phyloP scores from a whole-genome alignment of 139 green algal species.

The Diplosphaera chodatii region DNA sequence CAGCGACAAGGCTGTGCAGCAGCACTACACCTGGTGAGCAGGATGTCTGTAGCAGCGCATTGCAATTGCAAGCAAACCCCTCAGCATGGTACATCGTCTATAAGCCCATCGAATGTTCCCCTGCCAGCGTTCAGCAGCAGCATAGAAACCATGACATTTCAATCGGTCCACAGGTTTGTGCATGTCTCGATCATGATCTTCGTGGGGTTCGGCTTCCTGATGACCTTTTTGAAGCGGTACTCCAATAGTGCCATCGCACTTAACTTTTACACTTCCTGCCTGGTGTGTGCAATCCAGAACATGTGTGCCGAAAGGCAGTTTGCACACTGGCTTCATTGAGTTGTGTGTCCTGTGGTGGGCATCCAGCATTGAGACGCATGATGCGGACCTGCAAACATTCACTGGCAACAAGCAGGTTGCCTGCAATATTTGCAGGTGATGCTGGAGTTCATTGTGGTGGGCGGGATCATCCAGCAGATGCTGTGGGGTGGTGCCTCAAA shows the following conservation, averaged over 20 bases:
- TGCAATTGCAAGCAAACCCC: too few species aligned
- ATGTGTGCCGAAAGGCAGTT: neutral
- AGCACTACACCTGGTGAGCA: constrained; percentile 30
- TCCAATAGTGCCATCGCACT: constrained; percentile 39
- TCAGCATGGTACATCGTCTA: too few species aligned
- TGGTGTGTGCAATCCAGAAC: constrained; percentile 5
- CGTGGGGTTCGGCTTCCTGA: constrained; percentile 45
- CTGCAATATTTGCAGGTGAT: constrained; percentile 33
- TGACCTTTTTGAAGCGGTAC: constrained; percentile 58
- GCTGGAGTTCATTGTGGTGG: constrained; percentile 27
- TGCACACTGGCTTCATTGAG: neutral
- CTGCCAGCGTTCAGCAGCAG: too few species aligned
- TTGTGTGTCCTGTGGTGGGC: too few species aligned
- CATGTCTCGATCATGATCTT: constrained; percentile 47
- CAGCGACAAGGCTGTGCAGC: constrained; percentile 17
- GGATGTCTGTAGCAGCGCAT: too few species aligned
- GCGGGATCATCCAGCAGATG: constrained; percentile 23
- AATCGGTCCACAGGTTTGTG: neutral
- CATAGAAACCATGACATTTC: too few species aligned
- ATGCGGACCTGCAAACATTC: too few species aligned
- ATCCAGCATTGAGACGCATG: too few species aligned
- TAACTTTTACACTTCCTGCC: constrained; percentile 44
- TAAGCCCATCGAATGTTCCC: too few species aligned
- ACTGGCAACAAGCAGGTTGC: too few species aligned
- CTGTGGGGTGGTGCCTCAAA: constrained; percentile 2